Base-by-base conservation (phyloP, 2,329 filamentous ascomycete species). In the Venturia pyrina region DNA sequence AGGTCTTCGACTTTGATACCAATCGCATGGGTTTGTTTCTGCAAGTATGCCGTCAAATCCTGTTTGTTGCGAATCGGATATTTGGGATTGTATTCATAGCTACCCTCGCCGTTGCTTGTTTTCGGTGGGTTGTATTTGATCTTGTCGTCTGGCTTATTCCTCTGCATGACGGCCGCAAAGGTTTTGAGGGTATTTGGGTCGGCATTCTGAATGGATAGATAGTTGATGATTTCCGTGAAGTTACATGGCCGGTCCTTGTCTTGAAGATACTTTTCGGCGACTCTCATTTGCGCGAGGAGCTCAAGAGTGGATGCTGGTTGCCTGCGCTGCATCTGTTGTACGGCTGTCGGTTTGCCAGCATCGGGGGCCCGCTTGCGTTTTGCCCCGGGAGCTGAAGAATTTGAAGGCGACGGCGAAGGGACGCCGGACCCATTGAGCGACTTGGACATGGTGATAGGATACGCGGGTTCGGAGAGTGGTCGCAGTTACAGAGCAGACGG, bases 1-100 rank as follows among this genome's bases (percentile, higher is more conserved):
- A 99, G 84, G 72, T 97, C 92, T 75, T 91, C 92, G 68, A 98
- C 91, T 46, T 83, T 83, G 65, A 98, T 85, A 15, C 91, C 91
- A 69, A 89, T 87, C 1, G 91, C 90, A 67, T 92, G 92, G 64
- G 85, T 86, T 77, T 93, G 92, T 65, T 83, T 82, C 77, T 96
- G 92, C 41, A 99, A 84, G 73, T 91, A 89, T 65, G 84, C 85
- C 65, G 96, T 85, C 65, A 99, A 84, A 71, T 92, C 87, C 48
- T 89, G 87, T 67, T 87, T 86, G 72, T 86, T 88, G 71, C 86
- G 87, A 68, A 99, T 93, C 68, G 90, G 87, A 75, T 96, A 91
- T 71, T 89, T 85, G 65, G 95, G 92, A 48, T 87, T 86, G 80
- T 96, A 96, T 69, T 84, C 82, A 80, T 93, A 98, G n/a, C 82